Evolutionary conservation across 352 stramenopile genomes (phyloP), one percentile per base, ranked within the genome.

Genomic region (Phytophthora sp.): DNA sequence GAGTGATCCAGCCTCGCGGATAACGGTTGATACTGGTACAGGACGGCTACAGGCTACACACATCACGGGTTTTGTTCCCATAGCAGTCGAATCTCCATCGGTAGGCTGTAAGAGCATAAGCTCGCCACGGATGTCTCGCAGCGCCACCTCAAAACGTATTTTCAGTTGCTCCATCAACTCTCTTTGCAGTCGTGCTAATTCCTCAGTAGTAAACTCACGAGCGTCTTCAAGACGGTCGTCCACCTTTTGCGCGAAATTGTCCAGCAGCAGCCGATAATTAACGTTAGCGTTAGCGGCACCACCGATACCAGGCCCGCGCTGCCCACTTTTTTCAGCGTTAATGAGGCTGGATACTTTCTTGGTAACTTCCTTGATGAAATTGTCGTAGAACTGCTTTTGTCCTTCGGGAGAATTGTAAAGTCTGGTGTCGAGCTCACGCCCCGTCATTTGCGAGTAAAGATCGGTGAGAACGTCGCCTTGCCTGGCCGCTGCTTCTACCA

Each of bases 51-150:
- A 93, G 4, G 84, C 84, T 23, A 95, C 84, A 49, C 84, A 94
- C 82, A 95, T 92, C 21, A 91, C 76, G 0, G 84, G 82, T 41
- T 91, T 93, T 13, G 84, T 92, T 27, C 82, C 84, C 50, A 94
- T 77, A 5, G 87, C 82, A 4, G 87, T 94, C 37, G 84, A 87
- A 34, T 92, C 84, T 42, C 82, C 78, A 43, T 70, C 76, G n/a
- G 56, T 66, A 24, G 60, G 59, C 38, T 70, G 35, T 28, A 84
- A 76, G n/a, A 88, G 48, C 70, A 82, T 81, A 27, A 92, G 72
- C 71, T 92, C 81, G 34, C 67, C 74, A 20, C 84, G 79, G 42
- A 93, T 53, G 3, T 93, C 80, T 10, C 80, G 74, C 42, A 93
- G 39, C 18, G 78, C 82, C 9, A 74, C 52, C 21, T 91, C 77